Conservation (phyloP, 2,329 filamentous ascomycete species). For the Neurospora sp. region DNA sequence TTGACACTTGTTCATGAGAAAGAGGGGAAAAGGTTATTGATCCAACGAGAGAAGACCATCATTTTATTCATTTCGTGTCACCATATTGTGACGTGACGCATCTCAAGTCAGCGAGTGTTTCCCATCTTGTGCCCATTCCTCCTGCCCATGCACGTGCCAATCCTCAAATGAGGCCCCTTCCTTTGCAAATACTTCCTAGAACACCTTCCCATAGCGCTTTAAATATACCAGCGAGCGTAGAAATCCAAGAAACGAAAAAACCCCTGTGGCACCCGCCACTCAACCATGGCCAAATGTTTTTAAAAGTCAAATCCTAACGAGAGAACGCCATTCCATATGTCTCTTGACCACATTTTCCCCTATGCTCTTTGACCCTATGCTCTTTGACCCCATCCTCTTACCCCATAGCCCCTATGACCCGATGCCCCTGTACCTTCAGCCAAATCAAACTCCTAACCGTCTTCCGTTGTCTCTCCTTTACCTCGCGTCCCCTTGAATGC, state of each 20-base stretch:
- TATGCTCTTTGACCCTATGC: neutral
- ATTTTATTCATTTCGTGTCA: neutral
- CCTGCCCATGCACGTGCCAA: neutral
- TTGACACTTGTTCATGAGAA: neutral
- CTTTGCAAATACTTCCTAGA: neutral
- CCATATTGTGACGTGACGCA: neutral
- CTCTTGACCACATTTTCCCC: neutral
- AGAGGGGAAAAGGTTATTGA: neutral
- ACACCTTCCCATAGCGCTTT: neutral
- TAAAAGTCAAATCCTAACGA: neutral
- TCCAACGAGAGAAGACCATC: neutral
- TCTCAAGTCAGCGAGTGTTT: neutral
- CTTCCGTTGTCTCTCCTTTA: neutral
- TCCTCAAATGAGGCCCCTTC: neutral
- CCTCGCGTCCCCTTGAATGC: neutral
- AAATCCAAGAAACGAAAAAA: neutral
- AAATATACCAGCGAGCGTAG: neutral
- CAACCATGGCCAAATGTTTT: neutral
- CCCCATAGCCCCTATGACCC: neutral
- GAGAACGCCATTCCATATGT: neutral
- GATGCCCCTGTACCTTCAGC: neutral
- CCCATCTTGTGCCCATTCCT: neutral
- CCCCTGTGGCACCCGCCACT: neutral
- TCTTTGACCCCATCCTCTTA: neutral
- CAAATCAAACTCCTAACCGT: neutral